phyloP scores from a whole-genome alignment of 108 stramenopile genomes.

The Conticribra guillardii region DNA sequence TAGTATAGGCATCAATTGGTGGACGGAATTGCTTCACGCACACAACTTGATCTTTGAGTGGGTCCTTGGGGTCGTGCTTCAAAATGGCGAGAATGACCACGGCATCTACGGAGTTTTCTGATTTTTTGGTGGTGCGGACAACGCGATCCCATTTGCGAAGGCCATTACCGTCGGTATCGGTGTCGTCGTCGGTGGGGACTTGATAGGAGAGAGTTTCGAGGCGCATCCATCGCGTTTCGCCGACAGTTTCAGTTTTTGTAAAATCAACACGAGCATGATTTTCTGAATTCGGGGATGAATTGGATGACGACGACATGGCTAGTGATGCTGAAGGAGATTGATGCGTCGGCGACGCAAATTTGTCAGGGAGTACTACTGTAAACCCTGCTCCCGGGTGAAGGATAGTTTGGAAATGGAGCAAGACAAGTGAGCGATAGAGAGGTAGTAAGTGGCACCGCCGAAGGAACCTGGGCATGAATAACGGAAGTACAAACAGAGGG shows the following conservation, averaged over 20 bases:
- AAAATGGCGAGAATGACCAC: conserved; percentile 72
- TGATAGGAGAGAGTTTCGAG: conserved; percentile 56
- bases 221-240: conserved; percentile 49
- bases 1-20: conserved; percentile 55
- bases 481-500: too few relatives aligned
- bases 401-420: too few relatives aligned
- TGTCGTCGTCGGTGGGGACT: conserved; percentile 13
- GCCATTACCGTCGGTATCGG: conserved; percentile 11
- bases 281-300: too few relatives aligned
- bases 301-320: too few relatives aligned
- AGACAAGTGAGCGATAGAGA: too few relatives aligned
- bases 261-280: conserved; percentile 50
- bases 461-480: too few relatives aligned
- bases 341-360: too few relatives aligned
- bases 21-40: conserved; percentile 77
- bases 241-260: conserved; percentile 36
- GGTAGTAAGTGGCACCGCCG: too few relatives aligned
- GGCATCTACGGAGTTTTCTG: conserved; percentile 53
- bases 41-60: conserved; percentile 19
- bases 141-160: conserved; percentile 65
- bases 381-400: too few relatives aligned
- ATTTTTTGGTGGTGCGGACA: conserved; percentile 61
- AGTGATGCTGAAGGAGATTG: too few relatives aligned
- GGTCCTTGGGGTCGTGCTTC: conserved; percentile 9
- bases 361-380: too few relatives aligned